phyloP scores from a whole-genome alignment of 176 grass and related monocot genomes.

The Puya raimondii region DNA sequence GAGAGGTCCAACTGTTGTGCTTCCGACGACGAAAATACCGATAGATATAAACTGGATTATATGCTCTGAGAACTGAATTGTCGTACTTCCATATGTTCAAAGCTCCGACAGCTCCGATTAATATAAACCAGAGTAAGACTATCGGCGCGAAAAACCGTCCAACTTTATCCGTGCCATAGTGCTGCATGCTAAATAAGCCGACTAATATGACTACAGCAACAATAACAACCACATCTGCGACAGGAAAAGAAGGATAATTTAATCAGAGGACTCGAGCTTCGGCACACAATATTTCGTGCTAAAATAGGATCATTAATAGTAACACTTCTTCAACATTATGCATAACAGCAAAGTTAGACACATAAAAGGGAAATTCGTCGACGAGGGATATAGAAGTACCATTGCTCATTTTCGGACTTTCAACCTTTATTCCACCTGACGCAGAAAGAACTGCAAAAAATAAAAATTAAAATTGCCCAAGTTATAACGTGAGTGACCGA shows the following conservation, averaged over 20 bases:
- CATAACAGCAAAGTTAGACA: neutral
- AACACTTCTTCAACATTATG: neutral
- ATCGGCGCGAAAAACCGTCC: conserved; percentile 96
- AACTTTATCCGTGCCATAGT: conserved; percentile 94
- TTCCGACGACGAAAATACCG: conserved; percentile 49
- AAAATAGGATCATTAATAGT: too few species aligned
- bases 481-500: conserved; percentile 4
- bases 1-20: conserved; percentile 56
- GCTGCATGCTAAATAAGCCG: conserved; percentile 96
- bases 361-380: neutral
- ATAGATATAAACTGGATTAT: conserved; percentile 75
- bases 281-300: too few species aligned
- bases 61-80: conserved; percentile 74
- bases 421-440: conserved; percentile 88
- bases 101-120: conserved; percentile 80
- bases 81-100: conserved; percentile 79
- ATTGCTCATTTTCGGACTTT: conserved; percentile 52
- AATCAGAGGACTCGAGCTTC: neutral
- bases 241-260: conserved; percentile 25
- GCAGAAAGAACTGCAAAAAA: conserved; percentile 86
- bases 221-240: conserved; percentile 81
- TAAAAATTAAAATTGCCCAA: neutral
- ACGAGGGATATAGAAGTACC: conserved; percentile 27
- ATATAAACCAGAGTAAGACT: conserved; percentile 87
- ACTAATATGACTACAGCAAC: conserved; percentile 90